Conservation (phyloP, 768 basidiomycete genomes). For the Russula brevipes region DNA sequence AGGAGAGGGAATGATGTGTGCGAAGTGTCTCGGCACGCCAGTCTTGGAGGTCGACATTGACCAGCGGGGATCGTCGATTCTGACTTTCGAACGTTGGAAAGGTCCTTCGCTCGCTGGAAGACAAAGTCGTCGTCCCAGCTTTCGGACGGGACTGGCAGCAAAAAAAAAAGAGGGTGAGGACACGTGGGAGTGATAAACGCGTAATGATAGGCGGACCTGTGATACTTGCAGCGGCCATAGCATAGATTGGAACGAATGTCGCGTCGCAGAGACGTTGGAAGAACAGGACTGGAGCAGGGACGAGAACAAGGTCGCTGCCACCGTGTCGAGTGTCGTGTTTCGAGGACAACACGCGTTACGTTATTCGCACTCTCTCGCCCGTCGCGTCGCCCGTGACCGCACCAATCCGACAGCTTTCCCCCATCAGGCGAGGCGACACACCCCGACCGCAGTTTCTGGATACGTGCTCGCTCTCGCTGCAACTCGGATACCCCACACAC, state of each 20-base stretch:
- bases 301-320: not conserved
- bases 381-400: not conserved
- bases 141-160: conserved; percentile 44
- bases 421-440: not conserved
- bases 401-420: conserved; percentile 5
- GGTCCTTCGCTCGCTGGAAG: conserved; percentile 38
- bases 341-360: conserved; percentile 5
- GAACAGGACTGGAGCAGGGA: not conserved
- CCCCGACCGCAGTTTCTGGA: not conserved
- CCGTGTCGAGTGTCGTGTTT: not conserved
- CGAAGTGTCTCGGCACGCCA: conserved; percentile 1
- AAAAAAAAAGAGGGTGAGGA: not conserved
- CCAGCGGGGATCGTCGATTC: conserved; percentile 1
- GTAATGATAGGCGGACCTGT: conserved; percentile 1
- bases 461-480: too few relatives aligned
- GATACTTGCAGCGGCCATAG: conserved; percentile 10
- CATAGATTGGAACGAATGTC: conserved; percentile 7
- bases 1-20: conserved; percentile 20
- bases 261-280: conserved; percentile 7
- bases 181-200: not conserved
- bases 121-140: conserved; percentile 85
- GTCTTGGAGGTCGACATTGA: conserved; percentile 7
- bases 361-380: not conserved
- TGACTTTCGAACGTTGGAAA: not conserved
- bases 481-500: too few relatives aligned